Evolutionary conservation across 176 grass and related monocot species (phyloP).

Genomic region (Coix lacrymajobi): DNA sequence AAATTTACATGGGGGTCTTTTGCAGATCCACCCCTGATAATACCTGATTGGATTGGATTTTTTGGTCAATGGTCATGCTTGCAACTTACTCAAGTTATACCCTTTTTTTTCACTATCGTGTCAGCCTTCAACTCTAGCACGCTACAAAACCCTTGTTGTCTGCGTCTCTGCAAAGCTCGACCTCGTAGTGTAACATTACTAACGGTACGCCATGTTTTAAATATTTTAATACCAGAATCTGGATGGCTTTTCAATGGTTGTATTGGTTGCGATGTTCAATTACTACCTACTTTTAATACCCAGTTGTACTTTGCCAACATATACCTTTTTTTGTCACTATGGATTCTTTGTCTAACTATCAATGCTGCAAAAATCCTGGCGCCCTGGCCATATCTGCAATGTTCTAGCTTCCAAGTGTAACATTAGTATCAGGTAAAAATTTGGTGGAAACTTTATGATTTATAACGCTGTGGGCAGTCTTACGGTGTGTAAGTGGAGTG

Average conservation of each 20-base stretch:
- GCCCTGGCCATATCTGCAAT: neutral
- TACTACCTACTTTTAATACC: neutral
- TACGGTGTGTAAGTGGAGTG: neutral
- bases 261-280: neutral
- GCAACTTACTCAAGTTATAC: neutral
- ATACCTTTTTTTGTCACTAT: neutral
- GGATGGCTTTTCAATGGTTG: neutral
- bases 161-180: neutral
- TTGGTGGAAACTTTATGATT: constrained; percentile 1
- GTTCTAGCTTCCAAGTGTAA: neutral
- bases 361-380: neutral
- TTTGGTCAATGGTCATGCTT: neutral
- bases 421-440: neutral
- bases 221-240: neutral
- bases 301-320: neutral
- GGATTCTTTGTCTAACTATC: no score
- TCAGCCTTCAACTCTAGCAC: neutral
- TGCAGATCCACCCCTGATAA: neutral
- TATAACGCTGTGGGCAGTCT: no score
- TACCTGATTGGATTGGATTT: neutral
- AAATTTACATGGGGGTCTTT: no score
- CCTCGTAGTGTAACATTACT: neutral
- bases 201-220: neutral
- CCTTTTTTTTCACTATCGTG: neutral
- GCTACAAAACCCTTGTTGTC: neutral